Conservation (phyloP, 2,329 filamentous ascomycete genomes). For the Cladosporium colombiae region DNA sequence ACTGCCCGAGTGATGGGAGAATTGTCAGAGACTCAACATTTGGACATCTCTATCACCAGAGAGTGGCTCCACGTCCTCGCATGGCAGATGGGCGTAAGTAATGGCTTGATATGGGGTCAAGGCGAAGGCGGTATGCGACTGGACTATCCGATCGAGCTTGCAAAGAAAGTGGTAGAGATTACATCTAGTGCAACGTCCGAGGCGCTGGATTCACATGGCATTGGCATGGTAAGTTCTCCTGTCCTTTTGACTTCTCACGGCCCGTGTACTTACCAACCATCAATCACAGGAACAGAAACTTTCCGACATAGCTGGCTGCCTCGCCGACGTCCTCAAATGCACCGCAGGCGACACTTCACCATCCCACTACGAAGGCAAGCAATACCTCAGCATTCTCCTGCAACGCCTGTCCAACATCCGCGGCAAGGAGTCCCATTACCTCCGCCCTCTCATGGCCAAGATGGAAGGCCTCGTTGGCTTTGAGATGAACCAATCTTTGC, state of each 20-base stretch:
- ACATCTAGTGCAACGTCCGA: conserved; percentile 31
- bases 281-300: conserved; percentile 38
- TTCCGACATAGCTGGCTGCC: conserved; percentile 39
- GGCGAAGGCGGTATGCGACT: conserved; percentile 38
- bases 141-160: conserved; percentile 40
- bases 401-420: conserved; percentile 38
- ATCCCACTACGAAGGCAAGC: conserved; percentile 37
- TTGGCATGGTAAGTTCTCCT: conserved; percentile 36
- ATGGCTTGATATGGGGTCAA: conserved; percentile 39
- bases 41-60: conserved; percentile 38
- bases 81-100: conserved; percentile 42
- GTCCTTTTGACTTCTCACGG: not conserved
- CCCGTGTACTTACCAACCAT: not conserved
- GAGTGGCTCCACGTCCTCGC: conserved; percentile 41
- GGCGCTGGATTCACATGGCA: conserved; percentile 39
- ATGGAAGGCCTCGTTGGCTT: conserved; percentile 35
- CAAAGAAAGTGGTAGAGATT: conserved; percentile 37
- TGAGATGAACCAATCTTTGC: conserved; percentile 24
- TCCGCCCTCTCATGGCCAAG: conserved; percentile 38
- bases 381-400: conserved; percentile 37
- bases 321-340: conserved; percentile 39
- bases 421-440: conserved; percentile 38
- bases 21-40: conserved; percentile 38
- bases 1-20: conserved; percentile 33
- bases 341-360: conserved; percentile 37